These are phyloP conservation scores for Xylaria digitata DNA, from an alignment of 2,329 filamentous ascomycete species.

Conservation along the genomic window DNA sequence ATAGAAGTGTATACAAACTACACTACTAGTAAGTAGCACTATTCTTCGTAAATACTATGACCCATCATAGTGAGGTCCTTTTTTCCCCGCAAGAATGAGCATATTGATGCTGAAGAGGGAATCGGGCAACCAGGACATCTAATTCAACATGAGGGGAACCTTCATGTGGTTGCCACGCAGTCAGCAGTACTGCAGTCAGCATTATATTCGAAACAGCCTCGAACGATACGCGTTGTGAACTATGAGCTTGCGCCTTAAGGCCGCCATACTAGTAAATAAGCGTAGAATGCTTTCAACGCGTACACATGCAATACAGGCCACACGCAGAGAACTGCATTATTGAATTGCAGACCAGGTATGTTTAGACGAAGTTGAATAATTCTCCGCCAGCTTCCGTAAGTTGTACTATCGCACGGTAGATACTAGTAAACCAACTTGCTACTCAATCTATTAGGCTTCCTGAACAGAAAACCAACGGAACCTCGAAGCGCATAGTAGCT, in stretches of 20 bases:
- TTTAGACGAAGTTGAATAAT: neutral
- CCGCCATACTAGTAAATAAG: too few species aligned
- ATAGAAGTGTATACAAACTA: neutral
- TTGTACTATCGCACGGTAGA: neutral
- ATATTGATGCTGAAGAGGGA: neutral
- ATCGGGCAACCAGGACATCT: neutral
- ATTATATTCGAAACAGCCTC: conserved; percentile 12
- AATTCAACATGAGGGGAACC: neutral
- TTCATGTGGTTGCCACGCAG: neutral
- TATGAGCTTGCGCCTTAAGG: too few species aligned
- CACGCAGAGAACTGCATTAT: neutral
- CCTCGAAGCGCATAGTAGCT: conserved; percentile 1
- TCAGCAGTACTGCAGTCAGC: neutral
- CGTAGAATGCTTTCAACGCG: neutral
- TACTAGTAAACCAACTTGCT: neutral
- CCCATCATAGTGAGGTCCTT: neutral
- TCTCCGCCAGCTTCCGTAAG: neutral
- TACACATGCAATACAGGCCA: neutral
- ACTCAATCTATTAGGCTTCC: neutral
- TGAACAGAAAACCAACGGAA: conserved; percentile 1
- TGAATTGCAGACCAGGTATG: neutral
- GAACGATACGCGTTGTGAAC: neutral
- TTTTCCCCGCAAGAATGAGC: neutral
- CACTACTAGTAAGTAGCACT: neutral
- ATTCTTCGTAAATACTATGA: neutral